Base-by-base conservation (phyloP, 441 rosid species). In the Populus trichocarpa region DNA sequence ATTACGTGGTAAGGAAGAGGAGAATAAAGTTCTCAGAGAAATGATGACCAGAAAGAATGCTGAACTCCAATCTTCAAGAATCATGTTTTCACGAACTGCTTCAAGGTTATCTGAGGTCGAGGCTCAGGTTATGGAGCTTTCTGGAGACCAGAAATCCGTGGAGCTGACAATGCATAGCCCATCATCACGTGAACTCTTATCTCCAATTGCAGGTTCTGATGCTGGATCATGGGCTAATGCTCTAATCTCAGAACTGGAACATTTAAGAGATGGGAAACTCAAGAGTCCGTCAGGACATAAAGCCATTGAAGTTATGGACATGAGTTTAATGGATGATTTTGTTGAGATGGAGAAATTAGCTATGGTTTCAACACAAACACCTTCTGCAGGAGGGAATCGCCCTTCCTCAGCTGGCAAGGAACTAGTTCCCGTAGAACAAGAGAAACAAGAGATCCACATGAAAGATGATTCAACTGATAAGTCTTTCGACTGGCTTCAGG, bases 311-410 rank as follows among this genome's bases (percentile, higher is more conserved):
- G 77, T 74, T 84, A 79, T 88, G 67, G 90, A 87, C 81, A 81
- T 93, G 86, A 90, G 89, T 81, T 92, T 96, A 53, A 96, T 96
- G 98, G 96, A 94, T 30, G 99, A 96, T 81, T 96, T 96, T 77
- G 91, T 89, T 28, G 98, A 93, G 83, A 94, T 96, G 99, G 99
- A 96, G 85, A 91, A 90, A 88, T 80, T 96, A 74, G 98, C 98
- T 26, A 81, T 89, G 78, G 83, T 86, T 80, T 74, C 95, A 67
- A 74, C 82, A 46, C 83, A 85, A 69, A 57, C 80, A 77, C 83
- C 80, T 74, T 69, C 86, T 63, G 86, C 75, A 65, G 72, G 70
- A 35, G 72, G 57, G 65, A 46, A 35, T 66, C 75, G 74, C 28
- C 72, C 36, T 40, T 66, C 69, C 35, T 40, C 80, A 46, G 30